Conservation (phyloP, 495 filamentous ascomycete species). For the Xylaria cubensis region DNA sequence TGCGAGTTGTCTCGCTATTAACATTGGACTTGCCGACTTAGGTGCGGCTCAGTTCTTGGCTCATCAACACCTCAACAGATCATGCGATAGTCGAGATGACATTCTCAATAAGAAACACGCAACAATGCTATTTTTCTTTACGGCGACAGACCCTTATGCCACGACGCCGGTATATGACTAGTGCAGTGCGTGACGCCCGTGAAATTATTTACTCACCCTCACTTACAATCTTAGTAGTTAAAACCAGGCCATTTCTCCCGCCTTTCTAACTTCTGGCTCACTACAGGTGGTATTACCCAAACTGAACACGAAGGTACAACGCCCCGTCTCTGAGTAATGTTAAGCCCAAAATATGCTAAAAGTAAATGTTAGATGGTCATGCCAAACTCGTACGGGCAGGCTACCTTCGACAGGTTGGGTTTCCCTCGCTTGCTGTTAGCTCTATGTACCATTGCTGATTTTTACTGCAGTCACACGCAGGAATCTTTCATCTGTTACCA, state of each 20-base stretch:
- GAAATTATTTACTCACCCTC: background rate
- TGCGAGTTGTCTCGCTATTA: too few relatives aligned
- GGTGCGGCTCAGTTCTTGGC: background rate
- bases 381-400: constrained; percentile 77
- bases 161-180: constrained; percentile 9
- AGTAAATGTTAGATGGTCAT: constrained; percentile 65
- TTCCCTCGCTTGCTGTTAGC: background rate
- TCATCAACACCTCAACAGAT: background rate
- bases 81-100: constrained; percentile 35
- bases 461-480: constrained; percentile 68
- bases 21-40: background rate
- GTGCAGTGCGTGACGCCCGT: constrained; percentile 25
- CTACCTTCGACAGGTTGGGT: constrained; percentile 74
- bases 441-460: constrained; percentile 22
- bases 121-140: constrained; percentile 14
- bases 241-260: constrained; percentile 46
- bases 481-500: constrained; percentile 91
- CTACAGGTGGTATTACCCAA: constrained; percentile 73
- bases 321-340: background rate
- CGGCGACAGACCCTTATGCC: background rate
- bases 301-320: constrained; percentile 56
- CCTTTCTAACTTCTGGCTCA: constrained; percentile 77
- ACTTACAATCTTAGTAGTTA: background rate
- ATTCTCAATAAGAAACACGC: constrained; percentile 30
- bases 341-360: constrained; percentile 24